Percentiles rank a stretch among this genome's conserved stretches.
These are phyloP conservation scores for Lepidium aucheri DNA, from an alignment of 345 rosid genomes.

Conservation along the genomic window DNA sequence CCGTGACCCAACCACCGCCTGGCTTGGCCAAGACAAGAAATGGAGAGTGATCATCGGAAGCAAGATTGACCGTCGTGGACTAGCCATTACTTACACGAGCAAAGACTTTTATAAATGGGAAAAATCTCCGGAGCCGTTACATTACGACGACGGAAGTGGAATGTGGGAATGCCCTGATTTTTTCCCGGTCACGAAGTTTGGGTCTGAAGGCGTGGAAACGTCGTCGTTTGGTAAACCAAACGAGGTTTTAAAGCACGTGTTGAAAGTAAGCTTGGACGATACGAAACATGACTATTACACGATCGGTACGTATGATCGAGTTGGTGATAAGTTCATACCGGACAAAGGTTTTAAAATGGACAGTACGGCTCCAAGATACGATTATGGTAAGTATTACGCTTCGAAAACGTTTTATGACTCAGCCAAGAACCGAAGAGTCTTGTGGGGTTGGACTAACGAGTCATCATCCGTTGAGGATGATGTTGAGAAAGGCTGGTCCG, in stretches of 20 bases:
- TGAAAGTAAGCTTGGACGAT: conserved; percentile 48
- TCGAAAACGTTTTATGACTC: conserved; percentile 69
- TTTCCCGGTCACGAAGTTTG: conserved; percentile 37
- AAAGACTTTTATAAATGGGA: conserved; percentile 53
- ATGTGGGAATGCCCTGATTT: conserved; percentile 96
- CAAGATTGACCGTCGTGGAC: conserved; percentile 32
- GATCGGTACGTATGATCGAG: conserved; percentile 32
- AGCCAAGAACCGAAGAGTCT: conserved; percentile 36
- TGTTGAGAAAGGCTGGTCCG: conserved; percentile 58
- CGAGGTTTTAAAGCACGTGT: conserved; percentile 47
- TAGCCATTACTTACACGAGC: conserved; percentile 47
- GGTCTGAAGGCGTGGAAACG: conserved; percentile 27
- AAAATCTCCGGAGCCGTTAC: conserved; percentile 38
- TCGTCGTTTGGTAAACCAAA: conserved; percentile 23
- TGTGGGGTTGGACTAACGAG: conserved; percentile 74
- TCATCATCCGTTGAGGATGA: conserved; percentile 34
- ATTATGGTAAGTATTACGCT: conserved; percentile 75
- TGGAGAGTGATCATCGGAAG: conserved; percentile 65
- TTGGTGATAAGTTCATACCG: conserved; percentile 36
- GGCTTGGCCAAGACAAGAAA: conserved; percentile 44
- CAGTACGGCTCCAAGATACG: conserved; percentile 41
- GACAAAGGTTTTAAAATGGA: conserved; percentile 38
- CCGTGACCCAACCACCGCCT: conserved; percentile 83
- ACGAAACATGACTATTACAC: conserved; percentile 45
- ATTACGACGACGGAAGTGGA: conserved; percentile 45